Evolutionary conservation across 1,284 basidiomycete species (phyloP).

Genomic region (Boletus subluridellus): DNA sequence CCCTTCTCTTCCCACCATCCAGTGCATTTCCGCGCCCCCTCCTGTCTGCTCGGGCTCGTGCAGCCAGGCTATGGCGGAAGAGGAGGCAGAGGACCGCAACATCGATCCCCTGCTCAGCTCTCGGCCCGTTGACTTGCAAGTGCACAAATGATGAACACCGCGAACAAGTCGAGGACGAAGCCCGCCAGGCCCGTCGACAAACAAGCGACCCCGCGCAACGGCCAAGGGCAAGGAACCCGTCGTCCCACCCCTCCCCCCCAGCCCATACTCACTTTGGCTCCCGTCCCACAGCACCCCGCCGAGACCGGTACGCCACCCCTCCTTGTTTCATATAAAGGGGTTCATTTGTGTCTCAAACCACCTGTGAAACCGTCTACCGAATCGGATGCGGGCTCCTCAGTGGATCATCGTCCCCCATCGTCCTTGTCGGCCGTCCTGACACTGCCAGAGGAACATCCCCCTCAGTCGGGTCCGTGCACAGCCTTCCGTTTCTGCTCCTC

Average conservation of each 20-base stretch:
- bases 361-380: constrained; percentile 29
- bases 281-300: constrained; percentile 20
- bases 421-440: constrained; percentile 33
- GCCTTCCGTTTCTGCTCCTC: constrained; percentile 5
- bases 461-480: constrained; percentile 22
- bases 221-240: too few species aligned
- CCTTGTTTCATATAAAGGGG: constrained; percentile 43
- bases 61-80: constrained; percentile 45
- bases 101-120: constrained; percentile 42
- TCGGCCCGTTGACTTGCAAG: too few species aligned
- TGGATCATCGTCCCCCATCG: constrained; percentile 25
- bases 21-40: constrained; percentile 50
- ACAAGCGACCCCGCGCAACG: too few species aligned
- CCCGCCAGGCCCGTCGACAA: too few species aligned
- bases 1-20: constrained; percentile 28
- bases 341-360: constrained; percentile 42
- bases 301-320: constrained; percentile 20
- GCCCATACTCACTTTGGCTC: not conserved
- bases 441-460: constrained; percentile 28
- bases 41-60: constrained; percentile 36
- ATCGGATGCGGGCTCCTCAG: constrained; percentile 17
- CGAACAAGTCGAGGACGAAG: too few species aligned
- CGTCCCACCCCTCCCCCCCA: too few species aligned
- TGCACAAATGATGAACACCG: too few species aligned
- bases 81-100: constrained; percentile 45